A percentile compares a stretch with the other conserved stretches of the same genome.
These are phyloP conservation scores for Plenodomus biglobosus DNA, from an alignment of 2,329 filamentous ascomycete species.

Conservation along the genomic window DNA sequence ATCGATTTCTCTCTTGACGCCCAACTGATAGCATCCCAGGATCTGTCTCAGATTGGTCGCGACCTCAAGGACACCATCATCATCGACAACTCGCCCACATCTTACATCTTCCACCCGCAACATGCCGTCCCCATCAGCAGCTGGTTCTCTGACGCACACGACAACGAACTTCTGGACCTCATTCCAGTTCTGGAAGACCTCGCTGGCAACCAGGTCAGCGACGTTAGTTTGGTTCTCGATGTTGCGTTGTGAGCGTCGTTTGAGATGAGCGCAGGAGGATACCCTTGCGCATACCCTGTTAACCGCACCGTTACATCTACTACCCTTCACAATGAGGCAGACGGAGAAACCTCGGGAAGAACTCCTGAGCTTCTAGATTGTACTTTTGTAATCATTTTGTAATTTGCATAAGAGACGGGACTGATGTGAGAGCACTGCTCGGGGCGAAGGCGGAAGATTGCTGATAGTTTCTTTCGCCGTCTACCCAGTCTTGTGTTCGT, in stretches of 20 bases:
- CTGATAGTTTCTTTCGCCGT: neutral
- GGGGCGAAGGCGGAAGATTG: neutral
- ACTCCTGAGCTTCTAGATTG: constrained; percentile 17
- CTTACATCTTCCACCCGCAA: constrained; percentile 99
- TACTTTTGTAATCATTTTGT: constrained; percentile 46
- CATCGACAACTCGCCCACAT: constrained; percentile 98
- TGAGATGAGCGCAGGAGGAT: constrained; percentile 21
- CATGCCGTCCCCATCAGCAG: constrained; percentile 99
- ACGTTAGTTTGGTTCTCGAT: constrained; percentile 97
- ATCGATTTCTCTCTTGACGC: neutral
- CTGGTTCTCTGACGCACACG: constrained; percentile 99
- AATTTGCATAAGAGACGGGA: constrained; percentile 39
- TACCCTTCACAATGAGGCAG: constrained; percentile 14
- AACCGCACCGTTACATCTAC: constrained; percentile 23
- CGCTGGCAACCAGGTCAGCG: constrained; percentile 81
- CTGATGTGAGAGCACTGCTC: neutral
- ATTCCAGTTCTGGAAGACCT: constrained; percentile 98
- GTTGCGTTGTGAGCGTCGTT: constrained; percentile 62
- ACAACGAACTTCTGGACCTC: constrained; percentile 95
- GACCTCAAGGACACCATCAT: constrained; percentile 98
- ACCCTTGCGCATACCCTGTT: constrained; percentile 30
- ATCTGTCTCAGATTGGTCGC: constrained; percentile 93
- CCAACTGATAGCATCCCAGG: constrained; percentile 48
- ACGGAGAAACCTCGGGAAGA: neutral
- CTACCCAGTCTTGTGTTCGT: neutral